Conservation (phyloP, 2,329 filamentous ascomycete species). For the Zasmidium citrigriseum region DNA sequence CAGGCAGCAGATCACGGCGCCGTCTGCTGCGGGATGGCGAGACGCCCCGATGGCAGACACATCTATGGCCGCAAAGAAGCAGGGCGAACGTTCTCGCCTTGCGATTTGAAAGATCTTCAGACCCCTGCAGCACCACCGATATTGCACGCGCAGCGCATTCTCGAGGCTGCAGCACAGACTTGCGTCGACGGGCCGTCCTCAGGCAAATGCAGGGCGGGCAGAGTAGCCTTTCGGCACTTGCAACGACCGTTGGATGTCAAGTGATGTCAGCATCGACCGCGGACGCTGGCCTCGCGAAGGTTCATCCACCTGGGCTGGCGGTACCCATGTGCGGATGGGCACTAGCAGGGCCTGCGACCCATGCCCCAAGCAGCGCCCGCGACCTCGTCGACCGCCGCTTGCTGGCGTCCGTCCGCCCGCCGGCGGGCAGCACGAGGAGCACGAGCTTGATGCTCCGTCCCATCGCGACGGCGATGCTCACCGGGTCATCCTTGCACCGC, state of each 20-base stretch:
- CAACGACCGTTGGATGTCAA: slow-evolving; percentile 21
- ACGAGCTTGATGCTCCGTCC: slow-evolving; percentile 14
- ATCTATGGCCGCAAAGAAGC: background rate
- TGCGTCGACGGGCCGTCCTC: slow-evolving; percentile 15
- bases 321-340: slow-evolving; percentile 9
- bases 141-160: slow-evolving; percentile 7
- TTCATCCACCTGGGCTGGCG: background rate
- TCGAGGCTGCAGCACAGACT: slow-evolving; percentile 9
- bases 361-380: slow-evolving; percentile 11
- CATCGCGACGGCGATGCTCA: slow-evolving; percentile 14
- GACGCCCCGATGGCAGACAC: background rate
- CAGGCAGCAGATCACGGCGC: background rate
- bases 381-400: slow-evolving; percentile 8
- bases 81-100: background rate
- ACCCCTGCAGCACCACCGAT: slow-evolving; percentile 18
- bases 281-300: slow-evolving; percentile 16
- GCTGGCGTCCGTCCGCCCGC: slow-evolving; percentile 14
- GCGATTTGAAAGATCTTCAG: slow-evolving; percentile 14
- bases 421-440: slow-evolving; percentile 14
- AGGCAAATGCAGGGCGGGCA: slow-evolving; percentile 17
- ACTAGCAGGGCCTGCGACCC: slow-evolving; percentile 1
- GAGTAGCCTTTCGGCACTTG: slow-evolving; percentile 25
- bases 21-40: too few species aligned
- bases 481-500: slow-evolving; percentile 21
- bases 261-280: slow-evolving; percentile 22